Evolutionary conservation across 202 grass and related monocot species (phyloP), one percentile per base, ranked within the genome.

Genomic region (Brachypodium distachyon): DNA sequence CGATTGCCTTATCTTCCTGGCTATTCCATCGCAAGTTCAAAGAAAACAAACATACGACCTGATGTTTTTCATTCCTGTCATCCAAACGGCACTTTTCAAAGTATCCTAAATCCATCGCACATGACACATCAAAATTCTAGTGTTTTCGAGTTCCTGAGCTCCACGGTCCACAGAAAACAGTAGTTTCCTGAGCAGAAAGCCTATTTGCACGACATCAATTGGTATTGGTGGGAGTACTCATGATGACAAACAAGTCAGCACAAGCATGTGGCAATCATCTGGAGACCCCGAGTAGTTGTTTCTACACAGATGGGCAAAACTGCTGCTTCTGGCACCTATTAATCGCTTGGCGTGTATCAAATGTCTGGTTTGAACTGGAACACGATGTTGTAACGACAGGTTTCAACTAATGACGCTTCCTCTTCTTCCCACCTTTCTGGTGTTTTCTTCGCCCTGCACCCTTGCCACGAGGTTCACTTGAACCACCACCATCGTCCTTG

Each of bases 361-460:
- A 47, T 37, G 28, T 76, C 1, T 9, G 16, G 54, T 65, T 62
- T 65, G 1, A 39, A 82, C 25, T 55, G 27, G 11, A 16, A 48
- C 14, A 21, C 46, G 40, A 10, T 36, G 55, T 26, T 40, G 32
- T 9, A n/a, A n/a, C n/a, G n/a, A n/a, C 65, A 52, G 13, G 50
- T 23, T 38, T 7, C 10, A 56, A 33, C 60, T 87, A 87, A 47
- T 83, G 61, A 6, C 36, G 60, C 74, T 74, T 83, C 59, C 74
- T 87, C 40, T 83, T 83, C 62, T 74, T 80, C 52, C 50, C 18
- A 19, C 58, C 23, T 82, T 83, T 87, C 32, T 78, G 18, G 40
- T 87, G 79, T 64, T 72, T 73, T 18, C 55, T 87, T 46, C 33
- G 33, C 9, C 61, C 61, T 40, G 25, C 79, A 1, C 60, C 68